Evolutionary conservation across 2,329 filamentous ascomycete species (phyloP).

Genomic region (Claviceps pusilla): DNA sequence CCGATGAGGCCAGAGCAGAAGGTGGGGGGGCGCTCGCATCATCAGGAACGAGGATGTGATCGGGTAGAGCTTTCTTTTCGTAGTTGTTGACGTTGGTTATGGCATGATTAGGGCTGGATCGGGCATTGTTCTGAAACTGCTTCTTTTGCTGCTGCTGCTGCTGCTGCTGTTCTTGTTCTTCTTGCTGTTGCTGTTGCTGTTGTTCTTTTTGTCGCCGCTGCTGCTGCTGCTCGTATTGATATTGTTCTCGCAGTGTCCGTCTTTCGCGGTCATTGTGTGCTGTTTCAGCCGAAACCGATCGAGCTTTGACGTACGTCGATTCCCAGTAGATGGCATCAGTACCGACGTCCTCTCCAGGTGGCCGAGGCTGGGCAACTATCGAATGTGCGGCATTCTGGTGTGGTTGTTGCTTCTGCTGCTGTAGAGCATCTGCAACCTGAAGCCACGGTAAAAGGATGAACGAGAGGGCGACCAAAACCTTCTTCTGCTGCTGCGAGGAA

Average conservation of each 20-base stretch:
- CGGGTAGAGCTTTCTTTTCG: constrained; percentile 10
- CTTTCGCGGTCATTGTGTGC: constrained; percentile 9
- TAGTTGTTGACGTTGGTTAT: constrained; percentile 9
- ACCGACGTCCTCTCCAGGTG: neutral
- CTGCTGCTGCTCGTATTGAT: constrained; percentile 8
- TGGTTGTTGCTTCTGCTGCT: constrained; percentile 35
- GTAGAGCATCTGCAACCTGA: constrained; percentile 45
- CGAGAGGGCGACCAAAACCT: constrained; percentile 39
- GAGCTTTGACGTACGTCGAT: constrained; percentile 16
- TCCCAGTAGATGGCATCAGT: constrained; percentile 13
- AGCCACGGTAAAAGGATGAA: constrained; percentile 42
- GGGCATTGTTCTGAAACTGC: constrained; percentile 10
- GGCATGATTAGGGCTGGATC: constrained; percentile 4
- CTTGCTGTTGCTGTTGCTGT: neutral
- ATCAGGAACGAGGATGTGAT: constrained; percentile 25
- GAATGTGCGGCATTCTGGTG: constrained; percentile 1
- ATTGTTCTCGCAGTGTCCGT: constrained; percentile 1
- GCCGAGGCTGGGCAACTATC: neutral
- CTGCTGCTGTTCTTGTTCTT: neutral
- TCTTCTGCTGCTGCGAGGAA: constrained; percentile 28
- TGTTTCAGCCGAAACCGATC: constrained; percentile 7
- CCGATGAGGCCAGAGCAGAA: constrained; percentile 76
- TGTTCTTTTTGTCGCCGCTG: neutral
- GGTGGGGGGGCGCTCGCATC: constrained; percentile 94
- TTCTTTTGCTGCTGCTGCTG: constrained; percentile 9